Conservation (phyloP, 129 eudicot genomes). For the Smallanthus sonchifolius region DNA sequence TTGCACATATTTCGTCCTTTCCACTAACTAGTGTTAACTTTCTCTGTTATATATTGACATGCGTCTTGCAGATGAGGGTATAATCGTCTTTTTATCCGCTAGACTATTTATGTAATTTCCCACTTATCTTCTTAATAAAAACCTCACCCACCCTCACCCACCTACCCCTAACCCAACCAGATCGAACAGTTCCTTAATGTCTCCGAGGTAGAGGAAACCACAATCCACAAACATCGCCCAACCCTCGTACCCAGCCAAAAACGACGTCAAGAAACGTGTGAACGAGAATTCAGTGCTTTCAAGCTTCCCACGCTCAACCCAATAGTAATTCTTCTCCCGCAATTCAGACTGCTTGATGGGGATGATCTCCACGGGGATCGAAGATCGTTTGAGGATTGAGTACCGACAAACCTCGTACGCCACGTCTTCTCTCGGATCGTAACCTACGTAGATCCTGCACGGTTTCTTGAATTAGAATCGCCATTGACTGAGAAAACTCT, state of each 20-base stretch:
- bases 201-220: constrained; percentile 75
- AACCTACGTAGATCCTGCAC: constrained; percentile 69
- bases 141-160: no score
- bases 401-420: constrained; percentile 84
- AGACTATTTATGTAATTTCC: no score
- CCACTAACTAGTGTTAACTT: no score
- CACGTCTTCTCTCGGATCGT: constrained; percentile 74
- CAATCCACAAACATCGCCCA: constrained; percentile 99
- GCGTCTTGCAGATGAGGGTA: no score
- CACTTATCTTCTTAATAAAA: no score
- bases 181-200: constrained; percentile 60
- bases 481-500: constrained; percentile 24
- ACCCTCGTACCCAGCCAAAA: constrained; percentile 60
- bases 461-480: constrained; percentile 5
- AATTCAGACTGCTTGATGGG: constrained; percentile 78
- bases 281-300: constrained; percentile 94
- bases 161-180: no score
- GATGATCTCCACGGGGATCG: constrained; percentile 63
- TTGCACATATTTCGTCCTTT: no score
- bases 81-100: no score
- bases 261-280: constrained; percentile 70
- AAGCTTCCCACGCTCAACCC: constrained; percentile 80
- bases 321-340: constrained; percentile 53
- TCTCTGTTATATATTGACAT: no score
- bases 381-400: constrained; percentile 62